These are phyloP conservation scores for Aspergillus jensenii DNA, from an alignment of 2,329 filamentous ascomycete genomes.

Conservation along the genomic window DNA sequence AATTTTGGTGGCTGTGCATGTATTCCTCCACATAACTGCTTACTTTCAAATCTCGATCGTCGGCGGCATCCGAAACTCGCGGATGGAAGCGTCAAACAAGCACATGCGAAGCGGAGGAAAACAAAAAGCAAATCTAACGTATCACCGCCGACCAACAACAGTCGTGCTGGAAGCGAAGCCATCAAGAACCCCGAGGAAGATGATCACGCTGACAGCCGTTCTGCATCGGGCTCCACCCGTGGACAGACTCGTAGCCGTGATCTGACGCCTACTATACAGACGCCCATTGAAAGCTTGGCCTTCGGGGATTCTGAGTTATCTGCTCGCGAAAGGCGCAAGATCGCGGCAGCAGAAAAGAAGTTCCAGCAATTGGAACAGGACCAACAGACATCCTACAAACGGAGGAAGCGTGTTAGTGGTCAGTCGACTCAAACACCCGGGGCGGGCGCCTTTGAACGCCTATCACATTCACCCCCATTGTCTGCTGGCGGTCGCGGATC, in stretches of 20 bases:
- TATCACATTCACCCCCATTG: slow-evolving; percentile 38
- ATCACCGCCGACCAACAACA: slow-evolving; percentile 58
- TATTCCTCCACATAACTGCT: slow-evolving; percentile 36
- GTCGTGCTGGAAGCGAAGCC: slow-evolving; percentile 60
- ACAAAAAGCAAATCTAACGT: slow-evolving; percentile 46
- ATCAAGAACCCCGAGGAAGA: slow-evolving; percentile 55
- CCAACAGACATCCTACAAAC: slow-evolving; percentile 50
- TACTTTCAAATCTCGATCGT: slow-evolving; percentile 45
- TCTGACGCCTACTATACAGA: slow-evolving; percentile 58
- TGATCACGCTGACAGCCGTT: slow-evolving; percentile 56
- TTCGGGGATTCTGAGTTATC: slow-evolving; percentile 55
- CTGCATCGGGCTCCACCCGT: slow-evolving; percentile 57
- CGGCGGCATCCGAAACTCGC: slow-evolving; percentile 35
- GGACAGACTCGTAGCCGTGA: slow-evolving; percentile 60
- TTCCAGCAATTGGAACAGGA: slow-evolving; percentile 62
- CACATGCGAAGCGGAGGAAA: slow-evolving; percentile 50
- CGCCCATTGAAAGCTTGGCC: slow-evolving; percentile 33
- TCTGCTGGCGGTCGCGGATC: slow-evolving; percentile 26
- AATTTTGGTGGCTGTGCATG: slow-evolving; percentile 53
- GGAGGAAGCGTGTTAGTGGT: slow-evolving; percentile 58
- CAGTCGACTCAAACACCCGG: slow-evolving; percentile 49
- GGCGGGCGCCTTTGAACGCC: slow-evolving; percentile 24
- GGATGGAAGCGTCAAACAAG: slow-evolving; percentile 40
- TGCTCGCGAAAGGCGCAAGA: slow-evolving; percentile 62
- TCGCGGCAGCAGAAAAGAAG: slow-evolving; percentile 62